Base-by-base conservation (phyloP, 805 yeast species). In the Candida takata region DNA sequence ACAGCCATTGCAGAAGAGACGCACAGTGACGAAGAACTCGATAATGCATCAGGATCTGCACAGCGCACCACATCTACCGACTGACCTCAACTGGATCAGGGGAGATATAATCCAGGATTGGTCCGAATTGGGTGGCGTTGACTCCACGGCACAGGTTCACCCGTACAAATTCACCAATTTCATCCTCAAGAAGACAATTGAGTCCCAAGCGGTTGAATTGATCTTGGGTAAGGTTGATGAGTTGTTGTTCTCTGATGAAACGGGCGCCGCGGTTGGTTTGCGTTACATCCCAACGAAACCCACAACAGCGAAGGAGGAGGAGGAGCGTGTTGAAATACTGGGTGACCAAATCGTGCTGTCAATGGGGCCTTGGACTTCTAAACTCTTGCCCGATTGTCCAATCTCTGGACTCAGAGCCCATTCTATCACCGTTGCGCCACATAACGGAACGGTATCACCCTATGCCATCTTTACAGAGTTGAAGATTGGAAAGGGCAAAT, bases 281-380 rank as follows among this genome's bases (percentile, higher is more conserved):
- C 62, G 67, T n/a, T 87, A 80, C 56, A 51, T 48, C 8, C 72
- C 72, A 27, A 58, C 64, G 1, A 49, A 52, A 27, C 40, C 44
- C 18, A 31, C 35, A 4, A 45, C 41, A 7, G 40, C 35, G 12
- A 36, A 38, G 12, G 40, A 36, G 12, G 36, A 38, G 12, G 54
- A 54, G 21, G 56, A 64, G 33, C 60, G 61, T 19, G 53, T 75
- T 8, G 71, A 70, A 24, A 62, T 87, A 11, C 54, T 50, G 11
- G 92, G 84, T 36, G 85, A 84, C 52, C 79, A 84, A 48, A 77
- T 86, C n/a, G 79, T 90, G 9, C 65, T 92, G 49, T 68, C 95
- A 0, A 84, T 85, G 48, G 98, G 98, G 0, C 98, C 98, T 10
- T 90, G 98, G 98, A 87, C 97, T 3, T 81, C 95, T 2, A 81